Evolutionary conservation across 805 yeast genomes (phyloP).

Genomic region (Wickerhamomyces sydowiorum): DNA sequence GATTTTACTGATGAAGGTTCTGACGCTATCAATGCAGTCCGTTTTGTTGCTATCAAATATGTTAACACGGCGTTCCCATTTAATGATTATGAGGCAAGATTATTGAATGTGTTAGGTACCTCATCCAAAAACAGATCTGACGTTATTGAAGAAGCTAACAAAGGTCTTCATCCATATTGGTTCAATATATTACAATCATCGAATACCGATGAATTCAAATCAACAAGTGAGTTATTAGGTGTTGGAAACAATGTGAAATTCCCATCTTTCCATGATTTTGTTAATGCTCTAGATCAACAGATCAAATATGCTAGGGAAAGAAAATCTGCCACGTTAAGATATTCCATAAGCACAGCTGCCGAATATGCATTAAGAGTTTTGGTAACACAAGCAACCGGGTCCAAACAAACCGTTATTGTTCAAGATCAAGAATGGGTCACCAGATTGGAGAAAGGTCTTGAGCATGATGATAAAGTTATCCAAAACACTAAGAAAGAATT

Average conservation of each 20-base stretch:
- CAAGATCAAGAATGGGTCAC: constrained; percentile 72
- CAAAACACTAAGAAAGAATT: constrained; percentile 19
- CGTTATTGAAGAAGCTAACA: constrained; percentile 69
- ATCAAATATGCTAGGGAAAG: constrained; percentile 19
- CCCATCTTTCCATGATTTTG: constrained; percentile 47
- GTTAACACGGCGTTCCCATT: constrained; percentile 62
- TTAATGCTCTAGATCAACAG: constrained; percentile 25
- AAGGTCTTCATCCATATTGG: constrained; percentile 84
- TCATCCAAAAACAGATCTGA: constrained; percentile 56
- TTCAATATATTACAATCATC: constrained; percentile 48
- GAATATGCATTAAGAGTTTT: constrained; percentile 52
- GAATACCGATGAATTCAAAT: constrained; percentile 34
- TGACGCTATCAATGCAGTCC: constrained; percentile 40
- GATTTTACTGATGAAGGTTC: constrained; percentile 18
- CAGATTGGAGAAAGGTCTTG: constrained; percentile 64
- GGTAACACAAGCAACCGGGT: constrained; percentile 58
- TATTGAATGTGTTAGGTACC: constrained; percentile 62
- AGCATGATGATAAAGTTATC: constrained; percentile 51
- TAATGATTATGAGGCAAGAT: constrained; percentile 59
- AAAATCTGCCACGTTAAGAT: constrained; percentile 23
- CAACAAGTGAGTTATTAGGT: constrained; percentile 41
- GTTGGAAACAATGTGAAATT: constrained; percentile 33
- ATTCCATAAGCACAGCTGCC: constrained; percentile 36
- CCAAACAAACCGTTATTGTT: constrained; percentile 47
- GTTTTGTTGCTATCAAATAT: constrained; percentile 62